Conservation (phyloP, 2,329 filamentous ascomycete species). For the Trichoderma pleuroti region DNA sequence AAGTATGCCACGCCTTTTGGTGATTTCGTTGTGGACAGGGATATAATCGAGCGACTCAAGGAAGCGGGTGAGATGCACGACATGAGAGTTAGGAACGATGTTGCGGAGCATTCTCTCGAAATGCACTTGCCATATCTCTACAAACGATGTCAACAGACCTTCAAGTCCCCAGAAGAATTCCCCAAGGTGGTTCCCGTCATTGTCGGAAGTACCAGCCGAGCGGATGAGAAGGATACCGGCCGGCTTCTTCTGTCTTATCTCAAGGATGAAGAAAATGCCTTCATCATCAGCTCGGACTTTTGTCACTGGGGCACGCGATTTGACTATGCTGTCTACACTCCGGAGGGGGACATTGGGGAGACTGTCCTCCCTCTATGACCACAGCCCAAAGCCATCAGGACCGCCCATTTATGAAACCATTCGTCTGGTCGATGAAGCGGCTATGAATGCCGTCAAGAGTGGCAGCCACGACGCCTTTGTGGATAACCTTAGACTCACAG, state of each 20-base stretch:
- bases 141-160: conserved; percentile 60
- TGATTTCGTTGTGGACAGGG: conserved; percentile 61
- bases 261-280: conserved; percentile 69
- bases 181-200: conserved; percentile 82
- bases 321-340: conserved; percentile 71
- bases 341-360: conserved; percentile 37
- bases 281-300: conserved; percentile 92
- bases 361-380: conserved; percentile 37
- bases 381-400: conserved; percentile 33
- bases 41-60: conserved; percentile 49
- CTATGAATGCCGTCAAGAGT: conserved; percentile 79
- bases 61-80: conserved; percentile 35
- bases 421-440: conserved; percentile 69
- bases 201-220: conserved; percentile 66
- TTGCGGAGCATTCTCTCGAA: conserved; percentile 87
- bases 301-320: conserved; percentile 93
- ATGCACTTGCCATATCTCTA: conserved; percentile 96
- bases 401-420: conserved; percentile 80
- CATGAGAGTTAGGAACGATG: conserved; percentile 66
- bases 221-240: conserved; percentile 67
- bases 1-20: conserved; percentile 74
- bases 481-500: conserved; percentile 64
- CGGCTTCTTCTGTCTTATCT: conserved; percentile 73
- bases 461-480: conserved; percentile 70
- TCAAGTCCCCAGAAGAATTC: conserved; percentile 51